phyloP scores from a whole-genome alignment of 371 early-diverging fungal genomes.

The Mortierella sp. region DNA sequence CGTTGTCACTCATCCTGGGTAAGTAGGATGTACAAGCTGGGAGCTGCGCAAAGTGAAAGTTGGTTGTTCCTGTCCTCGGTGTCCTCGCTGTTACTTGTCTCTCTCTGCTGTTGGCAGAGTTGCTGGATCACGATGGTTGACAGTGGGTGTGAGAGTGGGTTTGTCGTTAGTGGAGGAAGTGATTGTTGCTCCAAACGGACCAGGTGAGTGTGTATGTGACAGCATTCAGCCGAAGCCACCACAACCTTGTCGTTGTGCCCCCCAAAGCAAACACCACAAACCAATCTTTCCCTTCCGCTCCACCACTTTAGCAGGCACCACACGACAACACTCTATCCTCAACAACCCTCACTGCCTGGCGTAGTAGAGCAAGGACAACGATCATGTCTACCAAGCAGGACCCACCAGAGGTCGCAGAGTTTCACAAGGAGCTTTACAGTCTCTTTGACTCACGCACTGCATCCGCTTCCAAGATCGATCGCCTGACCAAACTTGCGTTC shows the following conservation, averaged over 20 bases:
- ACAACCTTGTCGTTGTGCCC: no score
- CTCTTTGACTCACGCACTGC: slow-evolving; percentile 43
- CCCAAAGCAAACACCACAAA: no score
- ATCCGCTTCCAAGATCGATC: slow-evolving; percentile 50
- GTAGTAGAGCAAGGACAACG: slow-evolving; percentile 26
- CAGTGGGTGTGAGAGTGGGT: neutral
- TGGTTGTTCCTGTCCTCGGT: no score
- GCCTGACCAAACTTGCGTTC: slow-evolving; percentile 43
- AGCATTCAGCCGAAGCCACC: no score
- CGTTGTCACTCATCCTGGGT: slow-evolving; percentile 82
- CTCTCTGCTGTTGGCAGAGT: neutral
- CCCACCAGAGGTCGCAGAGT: slow-evolving; percentile 52
- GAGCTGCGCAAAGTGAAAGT: no score
- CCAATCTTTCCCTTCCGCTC: no score
- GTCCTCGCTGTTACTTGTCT: neutral
- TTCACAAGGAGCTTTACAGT: slow-evolving; percentile 47
- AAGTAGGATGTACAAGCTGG: slow-evolving; percentile 1
- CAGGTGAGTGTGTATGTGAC: no score
- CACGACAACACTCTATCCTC: no score
- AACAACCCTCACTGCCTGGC: neutral
- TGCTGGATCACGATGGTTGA: neutral
- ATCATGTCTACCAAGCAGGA: slow-evolving; percentile 24
- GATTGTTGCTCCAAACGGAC: no score
- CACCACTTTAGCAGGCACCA: no score
- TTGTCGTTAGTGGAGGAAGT: no score